These are phyloP conservation scores for Neonectria coccinea DNA, from an alignment of 2,329 filamentous ascomycete genomes.

Conservation along the genomic window DNA sequence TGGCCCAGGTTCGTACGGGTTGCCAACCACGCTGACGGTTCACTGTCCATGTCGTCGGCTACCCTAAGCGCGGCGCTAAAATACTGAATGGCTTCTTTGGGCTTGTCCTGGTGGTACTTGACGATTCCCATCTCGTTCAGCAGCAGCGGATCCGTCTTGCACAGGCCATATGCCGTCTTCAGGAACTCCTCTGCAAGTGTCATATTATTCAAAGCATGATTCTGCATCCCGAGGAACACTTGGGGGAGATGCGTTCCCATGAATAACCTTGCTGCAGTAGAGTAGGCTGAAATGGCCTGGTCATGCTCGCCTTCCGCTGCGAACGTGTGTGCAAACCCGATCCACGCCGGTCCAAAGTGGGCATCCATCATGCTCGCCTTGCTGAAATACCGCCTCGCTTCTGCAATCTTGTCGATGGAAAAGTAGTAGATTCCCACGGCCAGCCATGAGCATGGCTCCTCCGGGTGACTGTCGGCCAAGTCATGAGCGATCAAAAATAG, in stretches of 20 bases:
- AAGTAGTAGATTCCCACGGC: constrained; percentile 97
- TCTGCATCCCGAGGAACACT: constrained; percentile 98
- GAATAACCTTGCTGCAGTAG: constrained; percentile 92
- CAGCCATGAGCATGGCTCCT: constrained; percentile 92
- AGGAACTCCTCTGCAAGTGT: constrained; percentile 93
- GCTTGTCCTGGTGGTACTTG: constrained; percentile 89
- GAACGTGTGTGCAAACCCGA: constrained; percentile 98
- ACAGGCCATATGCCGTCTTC: constrained; percentile 85
- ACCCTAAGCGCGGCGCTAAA: constrained; percentile 84
- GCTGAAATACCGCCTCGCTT: constrained; percentile 94
- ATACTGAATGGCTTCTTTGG: constrained; percentile 79
- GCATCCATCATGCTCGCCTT: constrained; percentile 98
- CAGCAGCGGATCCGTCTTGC: constrained; percentile 86
- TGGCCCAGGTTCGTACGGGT: constrained; percentile 92
- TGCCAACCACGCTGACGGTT: constrained; percentile 84
- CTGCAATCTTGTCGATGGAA: constrained; percentile 86
- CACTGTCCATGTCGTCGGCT: constrained; percentile 83
- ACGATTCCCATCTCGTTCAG: constrained; percentile 97
- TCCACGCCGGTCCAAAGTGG: constrained; percentile 97
- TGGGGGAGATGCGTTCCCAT: constrained; percentile 97
- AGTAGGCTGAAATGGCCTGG: constrained; percentile 97
- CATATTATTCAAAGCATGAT: constrained; percentile 95
- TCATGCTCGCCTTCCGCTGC: constrained; percentile 98
- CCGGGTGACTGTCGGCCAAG: constrained; percentile 88
- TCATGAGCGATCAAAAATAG: constrained; percentile 94